Evolutionary conservation across 2,329 filamentous ascomycete species (phyloP).

Genomic region (Fusarium sp.): DNA sequence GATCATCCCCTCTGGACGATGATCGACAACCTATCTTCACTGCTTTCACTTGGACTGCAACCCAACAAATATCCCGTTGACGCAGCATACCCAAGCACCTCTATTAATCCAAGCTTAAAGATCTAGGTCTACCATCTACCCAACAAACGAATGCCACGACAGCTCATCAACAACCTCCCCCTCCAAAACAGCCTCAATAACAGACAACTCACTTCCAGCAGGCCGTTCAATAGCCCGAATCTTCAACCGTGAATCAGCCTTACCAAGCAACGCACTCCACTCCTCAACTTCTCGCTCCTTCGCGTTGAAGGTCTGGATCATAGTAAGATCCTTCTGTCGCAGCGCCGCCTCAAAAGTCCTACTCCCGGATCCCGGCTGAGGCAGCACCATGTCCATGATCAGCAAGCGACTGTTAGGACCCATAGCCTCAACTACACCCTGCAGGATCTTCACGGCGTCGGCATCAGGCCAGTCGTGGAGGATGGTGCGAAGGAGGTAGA

Average conservation of each 20-base stretch:
- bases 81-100: background rate
- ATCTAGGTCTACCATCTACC: background rate
- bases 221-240: slow-evolving; percentile 22
- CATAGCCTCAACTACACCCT: slow-evolving; percentile 19
- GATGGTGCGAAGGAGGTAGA: slow-evolving; percentile 49
- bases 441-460: slow-evolving; percentile 47
- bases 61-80: no score
- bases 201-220: slow-evolving; percentile 26
- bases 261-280: slow-evolving; percentile 18
- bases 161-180: background rate
- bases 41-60: no score
- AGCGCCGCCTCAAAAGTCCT: slow-evolving; percentile 15
- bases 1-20: background rate
- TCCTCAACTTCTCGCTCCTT: slow-evolving; percentile 25
- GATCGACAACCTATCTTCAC: background rate
- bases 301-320: slow-evolving; percentile 37
- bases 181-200: slow-evolving; percentile 19
- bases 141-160: background rate
- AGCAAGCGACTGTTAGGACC: slow-evolving; percentile 4
- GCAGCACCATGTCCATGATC: slow-evolving; percentile 41
- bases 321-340: slow-evolving; percentile 36
- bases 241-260: slow-evolving; percentile 8
- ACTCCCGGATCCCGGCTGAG: slow-evolving; percentile 17
- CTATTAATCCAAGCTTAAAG: background rate
- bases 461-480: slow-evolving; percentile 53